Evolutionary conservation across 169 alveolate species (phyloP), one percentile per base, ranked within the genome.

Genomic region (Plasmodium vivax): DNA sequence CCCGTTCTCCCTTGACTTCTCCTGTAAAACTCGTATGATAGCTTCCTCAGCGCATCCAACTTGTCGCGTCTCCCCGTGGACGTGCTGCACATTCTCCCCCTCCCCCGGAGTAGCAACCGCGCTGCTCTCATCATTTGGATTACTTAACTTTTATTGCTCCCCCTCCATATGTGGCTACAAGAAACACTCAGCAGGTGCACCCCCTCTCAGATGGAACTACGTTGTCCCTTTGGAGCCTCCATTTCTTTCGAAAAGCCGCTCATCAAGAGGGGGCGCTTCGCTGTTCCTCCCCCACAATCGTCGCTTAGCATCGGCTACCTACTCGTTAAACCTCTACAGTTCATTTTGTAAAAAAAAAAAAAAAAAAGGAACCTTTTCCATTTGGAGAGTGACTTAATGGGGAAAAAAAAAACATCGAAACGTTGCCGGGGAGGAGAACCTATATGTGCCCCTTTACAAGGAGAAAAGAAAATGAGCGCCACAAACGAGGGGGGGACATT

Each of bases 21-120:
- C 36, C 34, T 85, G 80, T 85, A 85, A 75, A 85, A 85, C 38
- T 85, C 73, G 45, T 85, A 85, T 12, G 93, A 85, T 34, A 85
- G 3, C 19, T 19, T 73, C 41, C 54, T 85, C 34, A 85, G 68
- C 14, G 38, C 8, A 19, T 62, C 27, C 5, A 84, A 71, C 9
- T 83, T 68, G 36, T 83, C 92, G 32, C 43, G 27, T 71, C 34
- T 71, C 8, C 77, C 19, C 43, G 32, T 68, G 34, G 12, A 30
- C 14, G 77, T 68, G 38, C 77, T 68, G 77, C 27, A 68, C 77
- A 19, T 0, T 23, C 77, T 68, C 43, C 8, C 38, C 77, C 43
- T 68, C 77, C 77, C 77, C 12, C 3, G 8, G 27, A 51, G 38
- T 23, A 30, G 6, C 77, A 16, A 30, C n/a, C 32, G 77, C 43